A percentile compares a stretch with the other conserved stretches of the same genome.
phyloP scores from a whole-genome alignment of 306 rosid genomes.

The Quercus aquifolioides region DNA sequence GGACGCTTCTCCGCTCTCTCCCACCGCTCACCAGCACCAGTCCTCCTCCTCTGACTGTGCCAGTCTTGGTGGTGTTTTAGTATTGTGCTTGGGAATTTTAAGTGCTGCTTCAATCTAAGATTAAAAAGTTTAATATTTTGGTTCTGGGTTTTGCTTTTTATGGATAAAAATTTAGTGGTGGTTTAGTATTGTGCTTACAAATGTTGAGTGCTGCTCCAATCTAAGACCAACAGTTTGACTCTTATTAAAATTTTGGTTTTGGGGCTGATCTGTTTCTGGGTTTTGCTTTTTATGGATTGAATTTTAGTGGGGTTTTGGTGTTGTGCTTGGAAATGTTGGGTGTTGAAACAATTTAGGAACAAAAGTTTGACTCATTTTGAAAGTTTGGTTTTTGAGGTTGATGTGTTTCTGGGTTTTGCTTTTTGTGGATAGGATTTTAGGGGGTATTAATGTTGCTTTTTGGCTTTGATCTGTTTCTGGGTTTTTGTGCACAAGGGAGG shows the following conservation, averaged over 20 bases:
- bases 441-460: not conserved
- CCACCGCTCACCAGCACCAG: slow-evolving; percentile 33
- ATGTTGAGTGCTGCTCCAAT: not conserved
- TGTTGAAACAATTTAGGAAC: not conserved
- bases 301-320: not conserved
- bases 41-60: slow-evolving; percentile 57
- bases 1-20: slow-evolving; percentile 79
- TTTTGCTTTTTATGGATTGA: not conserved
- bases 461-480: not conserved
- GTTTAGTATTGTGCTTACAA: not conserved
- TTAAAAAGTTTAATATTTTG: not conserved
- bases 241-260: not conserved
- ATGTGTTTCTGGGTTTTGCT: not conserved
- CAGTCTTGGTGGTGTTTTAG: slow-evolving; percentile 33
- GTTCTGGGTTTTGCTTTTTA: not conserved
- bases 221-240: not conserved
- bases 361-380: not conserved
- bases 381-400: slow-evolving; percentile 8
- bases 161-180: not conserved
- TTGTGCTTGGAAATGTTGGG: not conserved
- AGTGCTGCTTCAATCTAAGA: not conserved
- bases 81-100: not conserved
- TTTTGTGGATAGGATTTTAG: not conserved
- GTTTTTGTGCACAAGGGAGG: too few relatives aligned
- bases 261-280: not conserved